phyloP scores from a whole-genome alignment of 2,329 filamentous ascomycete species.

The Westerdykella aurantiaca region DNA sequence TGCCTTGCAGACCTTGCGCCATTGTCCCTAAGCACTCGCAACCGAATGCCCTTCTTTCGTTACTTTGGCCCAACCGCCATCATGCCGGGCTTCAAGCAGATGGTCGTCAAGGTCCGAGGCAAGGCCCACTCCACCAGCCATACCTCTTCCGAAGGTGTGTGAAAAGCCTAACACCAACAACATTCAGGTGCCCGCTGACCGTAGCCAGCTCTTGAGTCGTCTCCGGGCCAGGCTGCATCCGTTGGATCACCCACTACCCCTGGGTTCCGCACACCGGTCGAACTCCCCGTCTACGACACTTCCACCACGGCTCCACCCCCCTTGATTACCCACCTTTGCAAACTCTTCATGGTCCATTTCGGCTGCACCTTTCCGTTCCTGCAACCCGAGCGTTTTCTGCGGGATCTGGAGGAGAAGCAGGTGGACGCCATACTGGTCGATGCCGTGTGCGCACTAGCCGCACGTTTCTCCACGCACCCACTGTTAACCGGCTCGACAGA shows the following conservation, averaged over 20 bases:
- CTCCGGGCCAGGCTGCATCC: constrained; percentile 26
- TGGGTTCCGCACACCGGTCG: constrained; percentile 41
- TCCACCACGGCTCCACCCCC: constrained; percentile 66
- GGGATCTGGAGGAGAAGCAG: constrained; percentile 72
- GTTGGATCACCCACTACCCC: constrained; percentile 25
- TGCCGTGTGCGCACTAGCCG: constrained; percentile 74
- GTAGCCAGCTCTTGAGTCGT: constrained; percentile 26
- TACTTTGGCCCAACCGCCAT: constrained; percentile 91
- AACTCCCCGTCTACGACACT: constrained; percentile 68
- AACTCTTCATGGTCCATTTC: constrained; percentile 74
- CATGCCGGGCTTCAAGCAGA: constrained; percentile 86
- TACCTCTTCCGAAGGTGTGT: constrained; percentile 49
- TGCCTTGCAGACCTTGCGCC: too few species aligned
- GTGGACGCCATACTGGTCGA: constrained; percentile 82
- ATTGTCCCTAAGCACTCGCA: constrained; percentile 46
- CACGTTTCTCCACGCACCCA: constrained; percentile 65
- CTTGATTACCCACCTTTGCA: constrained; percentile 68
- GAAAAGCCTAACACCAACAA: constrained; percentile 1
- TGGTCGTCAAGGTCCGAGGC: constrained; percentile 73
- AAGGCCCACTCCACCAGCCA: constrained; percentile 54
- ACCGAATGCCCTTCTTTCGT: constrained; percentile 79
- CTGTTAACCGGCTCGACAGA: constrained; percentile 48
- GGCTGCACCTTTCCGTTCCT: constrained; percentile 85
- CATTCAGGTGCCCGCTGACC: constrained; percentile 6
- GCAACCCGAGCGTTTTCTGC: constrained; percentile 64